Evolutionary conservation across 2,329 filamentous ascomycete species (phyloP), one percentile per base, ranked within the genome.

Genomic region (Pseudogymnoascus sp.): DNA sequence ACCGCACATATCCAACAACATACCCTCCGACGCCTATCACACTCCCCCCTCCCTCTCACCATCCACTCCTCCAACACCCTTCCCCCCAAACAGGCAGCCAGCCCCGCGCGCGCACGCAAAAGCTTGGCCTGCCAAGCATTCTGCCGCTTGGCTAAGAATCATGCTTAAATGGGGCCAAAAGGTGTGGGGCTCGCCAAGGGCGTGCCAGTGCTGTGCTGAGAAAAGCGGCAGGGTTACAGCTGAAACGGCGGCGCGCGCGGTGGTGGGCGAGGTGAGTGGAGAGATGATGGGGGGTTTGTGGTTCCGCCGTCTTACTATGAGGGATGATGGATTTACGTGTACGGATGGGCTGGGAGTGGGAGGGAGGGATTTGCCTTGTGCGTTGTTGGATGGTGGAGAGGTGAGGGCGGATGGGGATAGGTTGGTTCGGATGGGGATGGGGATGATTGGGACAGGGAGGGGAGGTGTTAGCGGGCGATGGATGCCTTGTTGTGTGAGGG

Each of bases 61-160:
- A 28, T 6, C 5, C 5, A 5, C 26, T 6, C 26, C 4, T 28
- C 33, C 33, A 37, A 37, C 33, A 37, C 33, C 11, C 33, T 14
- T 11, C 16, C n/a, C 22, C 43, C 43, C 12, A 8, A 50, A 50
- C 22, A n/a, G 43, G 43, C 14, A 50, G 22, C 43, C 43, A 50
- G 6, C 43, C 43, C 43, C 43, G 43, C 43, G 24, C 43, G 11
- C 22, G 11, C 41, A 28, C 22, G 5, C 41, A 50, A 50, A 50
- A 50, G 43, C 43, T 50, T 50, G 43, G 43, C 43, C 22, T 26
- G 43, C 43, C 43, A 50, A 50, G 43, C 43, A 50, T 50, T 50
- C 43, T 50, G 43, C 43, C 43, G 24, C 43, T 50, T 50, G 24
- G 43, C 24, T 50, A 50, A 50, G 43, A 50, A 50, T 50, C 43